Evolutionary conservation across 2,329 filamentous ascomycete species (phyloP).

Genomic region (Aspergillus pseudoglaucus): DNA sequence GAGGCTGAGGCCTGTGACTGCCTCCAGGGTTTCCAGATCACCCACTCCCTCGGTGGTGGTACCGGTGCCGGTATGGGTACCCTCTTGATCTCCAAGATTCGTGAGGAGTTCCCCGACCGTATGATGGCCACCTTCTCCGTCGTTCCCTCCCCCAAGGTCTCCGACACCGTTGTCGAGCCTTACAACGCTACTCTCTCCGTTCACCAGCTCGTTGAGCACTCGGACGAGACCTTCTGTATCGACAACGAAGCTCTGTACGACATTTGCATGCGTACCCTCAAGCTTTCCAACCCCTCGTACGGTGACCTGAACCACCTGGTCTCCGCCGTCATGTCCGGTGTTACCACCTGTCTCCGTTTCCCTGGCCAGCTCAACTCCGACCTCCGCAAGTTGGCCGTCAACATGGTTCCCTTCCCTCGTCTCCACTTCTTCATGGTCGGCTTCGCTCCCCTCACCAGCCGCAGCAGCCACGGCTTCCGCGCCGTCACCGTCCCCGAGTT

Average conservation of each 20-base stretch:
- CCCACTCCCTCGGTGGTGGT: constrained; percentile 99
- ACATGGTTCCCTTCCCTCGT: constrained; percentile 99
- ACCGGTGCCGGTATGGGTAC: constrained; percentile 99
- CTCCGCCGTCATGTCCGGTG: constrained; percentile 98
- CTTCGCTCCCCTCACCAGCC: constrained; percentile 95
- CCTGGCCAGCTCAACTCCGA: constrained; percentile 99
- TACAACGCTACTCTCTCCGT: constrained; percentile 99
- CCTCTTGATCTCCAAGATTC: constrained; percentile 99
- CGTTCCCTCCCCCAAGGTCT: constrained; percentile 97
- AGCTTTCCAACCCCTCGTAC: constrained; percentile 97
- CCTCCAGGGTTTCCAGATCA: constrained; percentile 99
- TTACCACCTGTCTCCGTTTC: constrained; percentile 98
- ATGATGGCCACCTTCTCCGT: constrained; percentile 99
- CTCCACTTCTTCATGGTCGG: constrained; percentile 99
- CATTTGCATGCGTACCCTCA: constrained; percentile 99
- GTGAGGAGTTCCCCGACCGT: constrained; percentile 98
- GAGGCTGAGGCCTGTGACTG: constrained; percentile 99
- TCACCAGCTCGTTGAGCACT: constrained; percentile 99
- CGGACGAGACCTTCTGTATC: constrained; percentile 99
- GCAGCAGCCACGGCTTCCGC: constrained; percentile 88
- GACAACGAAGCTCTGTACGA: constrained; percentile 99
- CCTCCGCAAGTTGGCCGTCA: constrained; percentile 97
- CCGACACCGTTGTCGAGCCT: constrained; percentile 97
- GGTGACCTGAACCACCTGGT: constrained; percentile 99
- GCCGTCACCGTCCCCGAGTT: constrained; percentile 95